phyloP scores from a whole-genome alignment of 2,329 filamentous ascomycete genomes.

The Pyricularia pennisetigena region DNA sequence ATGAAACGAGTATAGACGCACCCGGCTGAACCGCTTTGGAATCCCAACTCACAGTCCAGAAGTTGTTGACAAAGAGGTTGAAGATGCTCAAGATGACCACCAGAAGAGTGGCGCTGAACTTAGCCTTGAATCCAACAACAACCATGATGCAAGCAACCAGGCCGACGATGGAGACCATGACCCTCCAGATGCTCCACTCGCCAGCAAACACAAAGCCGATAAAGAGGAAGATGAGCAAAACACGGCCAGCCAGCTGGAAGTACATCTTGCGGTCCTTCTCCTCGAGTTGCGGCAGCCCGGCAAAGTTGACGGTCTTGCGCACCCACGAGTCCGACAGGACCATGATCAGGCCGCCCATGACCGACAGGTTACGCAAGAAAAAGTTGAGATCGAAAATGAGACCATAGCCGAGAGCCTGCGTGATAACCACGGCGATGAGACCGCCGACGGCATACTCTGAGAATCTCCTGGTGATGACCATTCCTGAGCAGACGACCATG shows the following conservation, averaged over 20 bases:
- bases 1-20: not conserved
- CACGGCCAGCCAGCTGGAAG: slow-evolving; percentile 93
- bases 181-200: slow-evolving; percentile 81
- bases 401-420: slow-evolving; percentile 92
- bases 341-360: slow-evolving; percentile 96
- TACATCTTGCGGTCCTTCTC: slow-evolving; percentile 99
- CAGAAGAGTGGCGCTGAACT: slow-evolving; percentile 92
- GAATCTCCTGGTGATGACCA: slow-evolving; percentile 88
- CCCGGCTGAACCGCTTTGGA: not conserved
- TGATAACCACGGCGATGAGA: slow-evolving; percentile 81
- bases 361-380: slow-evolving; percentile 96
- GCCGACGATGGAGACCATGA: slow-evolving; percentile 75
- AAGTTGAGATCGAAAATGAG: slow-evolving; percentile 99
- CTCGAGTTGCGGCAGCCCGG: slow-evolving; percentile 84
- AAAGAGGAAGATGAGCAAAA: slow-evolving; percentile 96
- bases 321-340: slow-evolving; percentile 97
- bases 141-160: slow-evolving; percentile 96
- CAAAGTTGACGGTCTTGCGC: slow-evolving; percentile 92
- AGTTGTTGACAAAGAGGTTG: slow-evolving; percentile 98
- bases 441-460: slow-evolving; percentile 88
- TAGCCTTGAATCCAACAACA: slow-evolving; percentile 98
- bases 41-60: slow-evolving; percentile 77
- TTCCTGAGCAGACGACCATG: slow-evolving; percentile 71
- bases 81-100: slow-evolving; percentile 94
- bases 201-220: slow-evolving; percentile 93